phyloP scores from a whole-genome alignment of 179 eudicot species.

The Gypsophila paniculata region DNA sequence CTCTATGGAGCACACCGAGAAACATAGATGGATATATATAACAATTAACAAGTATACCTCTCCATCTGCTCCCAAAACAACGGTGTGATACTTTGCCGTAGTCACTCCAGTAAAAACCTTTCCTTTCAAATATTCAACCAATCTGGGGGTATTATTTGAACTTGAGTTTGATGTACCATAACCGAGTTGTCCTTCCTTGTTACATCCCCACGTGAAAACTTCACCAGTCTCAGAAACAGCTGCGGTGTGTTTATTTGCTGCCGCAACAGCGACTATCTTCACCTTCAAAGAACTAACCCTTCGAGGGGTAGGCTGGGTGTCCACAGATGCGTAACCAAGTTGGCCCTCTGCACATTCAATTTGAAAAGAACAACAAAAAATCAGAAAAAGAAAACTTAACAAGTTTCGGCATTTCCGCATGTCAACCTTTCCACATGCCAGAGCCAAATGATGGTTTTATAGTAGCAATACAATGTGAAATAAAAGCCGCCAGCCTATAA shows the following conservation, averaged over 20 bases:
- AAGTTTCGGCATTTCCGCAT: background rate
- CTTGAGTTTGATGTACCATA: conserved; percentile 97
- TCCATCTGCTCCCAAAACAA: conserved; percentile 91
- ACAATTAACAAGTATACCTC: conserved; percentile 71
- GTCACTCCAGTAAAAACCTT: conserved; percentile 58
- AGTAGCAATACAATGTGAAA: too few relatives aligned
- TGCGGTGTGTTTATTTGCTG: conserved; percentile 94
- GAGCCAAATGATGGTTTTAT: background rate
- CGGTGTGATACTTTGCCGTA: conserved; percentile 85
- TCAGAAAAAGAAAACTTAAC: too few relatives aligned
- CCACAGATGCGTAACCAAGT: conserved; percentile 97
- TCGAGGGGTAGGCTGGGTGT: conserved; percentile 92
- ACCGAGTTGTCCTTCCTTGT: conserved; percentile 99
- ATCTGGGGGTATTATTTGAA: conserved; percentile 80
- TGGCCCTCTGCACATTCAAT: conserved; percentile 76
- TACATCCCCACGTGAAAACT: conserved; percentile 96
- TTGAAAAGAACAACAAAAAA: background rate
- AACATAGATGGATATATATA: background rate
- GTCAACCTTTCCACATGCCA: background rate
- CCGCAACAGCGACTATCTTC: conserved; percentile 83
- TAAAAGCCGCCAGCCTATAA: too few relatives aligned
- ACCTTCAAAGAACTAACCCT: conserved; percentile 77
- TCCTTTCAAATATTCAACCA: conserved; percentile 90
- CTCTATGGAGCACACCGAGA: conserved; percentile 3
- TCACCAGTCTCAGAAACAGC: conserved; percentile 90